Evolutionary conservation across 306 rosid species (phyloP).

Genomic region (Begonia fuchsioides): DNA sequence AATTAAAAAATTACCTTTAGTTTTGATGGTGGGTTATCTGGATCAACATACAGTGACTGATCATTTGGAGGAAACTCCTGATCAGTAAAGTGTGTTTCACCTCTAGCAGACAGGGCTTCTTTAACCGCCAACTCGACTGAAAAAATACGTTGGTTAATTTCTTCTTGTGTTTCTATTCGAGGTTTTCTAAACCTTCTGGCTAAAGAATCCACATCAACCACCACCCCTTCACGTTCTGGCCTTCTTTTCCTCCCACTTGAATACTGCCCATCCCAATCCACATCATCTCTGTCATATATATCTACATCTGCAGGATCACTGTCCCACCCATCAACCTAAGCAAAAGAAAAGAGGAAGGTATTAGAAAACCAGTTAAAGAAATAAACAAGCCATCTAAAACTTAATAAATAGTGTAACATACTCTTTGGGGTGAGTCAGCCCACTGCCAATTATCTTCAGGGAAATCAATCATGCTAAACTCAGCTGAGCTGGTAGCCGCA

Average conservation of each 20-base stretch:
- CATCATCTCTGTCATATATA: conserved; percentile 88
- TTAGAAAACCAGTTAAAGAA: conserved; percentile 9
- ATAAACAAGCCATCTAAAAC: background rate
- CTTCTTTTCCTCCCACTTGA: conserved; percentile 97
- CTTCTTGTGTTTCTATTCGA: conserved; percentile 81
- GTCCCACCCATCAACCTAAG: conserved; percentile 92
- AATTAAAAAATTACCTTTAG: conserved; percentile 42
- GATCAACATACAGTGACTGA: conserved; percentile 70
- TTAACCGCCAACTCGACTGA: conserved; percentile 94
- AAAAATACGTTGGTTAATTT: conserved; percentile 83
- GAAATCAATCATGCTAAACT: conserved; percentile 49
- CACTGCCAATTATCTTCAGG: conserved; percentile 95
- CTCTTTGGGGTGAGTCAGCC: conserved; percentile 94
- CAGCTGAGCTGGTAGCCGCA: conserved; percentile 62
- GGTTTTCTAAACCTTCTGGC: conserved; percentile 84
- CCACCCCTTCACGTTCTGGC: conserved; percentile 78
- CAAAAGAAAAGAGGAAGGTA: conserved; percentile 17
- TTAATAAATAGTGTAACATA: conserved; percentile 11
- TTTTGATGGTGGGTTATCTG: conserved; percentile 67
- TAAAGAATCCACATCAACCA: conserved; percentile 81
- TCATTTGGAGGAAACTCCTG: conserved; percentile 96
- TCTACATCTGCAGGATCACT: conserved; percentile 98
- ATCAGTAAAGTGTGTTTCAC: conserved; percentile 71
- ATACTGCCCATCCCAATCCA: conserved; percentile 98
- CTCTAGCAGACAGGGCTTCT: conserved; percentile 87